Conservation (phyloP, 164 flowering plant genomes). For the Cinnamomum chago region DNA sequence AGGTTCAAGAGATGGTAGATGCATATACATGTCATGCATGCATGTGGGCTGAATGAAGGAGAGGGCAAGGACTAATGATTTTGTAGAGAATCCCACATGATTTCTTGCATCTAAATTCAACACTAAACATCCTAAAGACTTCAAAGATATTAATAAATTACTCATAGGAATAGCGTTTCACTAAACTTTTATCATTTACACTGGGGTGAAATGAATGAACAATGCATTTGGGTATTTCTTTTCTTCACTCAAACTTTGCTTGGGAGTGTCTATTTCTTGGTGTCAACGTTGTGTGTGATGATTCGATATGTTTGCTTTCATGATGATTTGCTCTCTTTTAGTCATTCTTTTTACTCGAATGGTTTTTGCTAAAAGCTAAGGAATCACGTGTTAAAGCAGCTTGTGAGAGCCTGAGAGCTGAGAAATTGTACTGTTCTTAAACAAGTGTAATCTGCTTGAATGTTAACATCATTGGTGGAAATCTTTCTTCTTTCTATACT, state of each 20-base stretch:
- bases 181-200: neutral
- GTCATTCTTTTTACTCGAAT: no score
- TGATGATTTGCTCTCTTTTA: conserved; percentile 1
- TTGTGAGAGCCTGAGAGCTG: neutral
- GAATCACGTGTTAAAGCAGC: conserved; percentile 9
- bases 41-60: no score
- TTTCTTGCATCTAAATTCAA: conserved; percentile 4
- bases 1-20: no score
- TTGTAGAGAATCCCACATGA: conserved; percentile 9
- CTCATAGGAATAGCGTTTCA: neutral
- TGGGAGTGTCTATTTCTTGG: conserved; percentile 35
- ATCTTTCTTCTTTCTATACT: neutral
- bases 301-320: conserved; percentile 20
- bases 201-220: neutral
- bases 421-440: neutral
- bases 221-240: conserved; percentile 10
- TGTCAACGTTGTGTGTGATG: conserved; percentile 37
- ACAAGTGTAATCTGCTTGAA: neutral
- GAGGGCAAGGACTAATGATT: conserved; percentile 26
- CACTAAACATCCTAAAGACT: neutral
- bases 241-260: conserved; percentile 36
- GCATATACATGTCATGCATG: no score
- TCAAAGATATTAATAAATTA: neutral
- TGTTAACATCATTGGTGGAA: neutral
- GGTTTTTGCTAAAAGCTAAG: neutral